Conservation (phyloP, 331 rosid species). For the Malus hybrid region DNA sequence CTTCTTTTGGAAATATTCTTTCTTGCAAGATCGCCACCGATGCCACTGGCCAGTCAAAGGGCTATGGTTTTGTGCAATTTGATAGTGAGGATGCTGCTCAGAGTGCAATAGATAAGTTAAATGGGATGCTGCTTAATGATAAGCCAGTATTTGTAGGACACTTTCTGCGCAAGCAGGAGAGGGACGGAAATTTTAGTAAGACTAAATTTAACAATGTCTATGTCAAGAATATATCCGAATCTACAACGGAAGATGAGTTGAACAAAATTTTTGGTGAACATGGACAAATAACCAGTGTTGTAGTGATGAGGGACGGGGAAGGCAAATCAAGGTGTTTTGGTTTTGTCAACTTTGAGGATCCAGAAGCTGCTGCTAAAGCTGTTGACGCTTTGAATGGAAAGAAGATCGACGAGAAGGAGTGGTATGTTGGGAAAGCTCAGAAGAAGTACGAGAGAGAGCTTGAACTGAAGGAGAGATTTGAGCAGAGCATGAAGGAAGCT, state of each 20-base stretch:
- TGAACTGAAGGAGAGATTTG: conserved; percentile 61
- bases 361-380: conserved; percentile 77
- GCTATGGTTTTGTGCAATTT: conserved; percentile 88
- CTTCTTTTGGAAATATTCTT: conserved; percentile 67
- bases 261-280: conserved; percentile 47
- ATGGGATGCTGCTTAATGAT: conserved; percentile 80
- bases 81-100: conserved; percentile 65
- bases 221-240: conserved; percentile 64
- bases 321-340: conserved; percentile 80
- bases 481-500: conserved; percentile 66
- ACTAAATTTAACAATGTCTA: conserved; percentile 61
- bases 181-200: conserved; percentile 42
- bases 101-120: conserved; percentile 66
- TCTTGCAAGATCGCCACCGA: conserved; percentile 83
- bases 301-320: conserved; percentile 70
- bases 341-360: conserved; percentile 66
- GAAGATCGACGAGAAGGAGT: conserved; percentile 65
- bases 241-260: conserved; percentile 59
- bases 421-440: conserved; percentile 86
- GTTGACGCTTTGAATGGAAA: conserved; percentile 74
- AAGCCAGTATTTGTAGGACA: conserved; percentile 85
- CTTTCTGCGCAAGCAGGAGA: conserved; percentile 73
- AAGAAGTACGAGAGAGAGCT: conserved; percentile 48
- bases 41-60: conserved; percentile 70
- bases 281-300: conserved; percentile 79